Percentiles rank a stretch among this genome's conserved stretches.
These are phyloP conservation scores for Chimonanthus salicifolius DNA, from an alignment of 164 flowering plant species.

Conservation along the genomic window DNA sequence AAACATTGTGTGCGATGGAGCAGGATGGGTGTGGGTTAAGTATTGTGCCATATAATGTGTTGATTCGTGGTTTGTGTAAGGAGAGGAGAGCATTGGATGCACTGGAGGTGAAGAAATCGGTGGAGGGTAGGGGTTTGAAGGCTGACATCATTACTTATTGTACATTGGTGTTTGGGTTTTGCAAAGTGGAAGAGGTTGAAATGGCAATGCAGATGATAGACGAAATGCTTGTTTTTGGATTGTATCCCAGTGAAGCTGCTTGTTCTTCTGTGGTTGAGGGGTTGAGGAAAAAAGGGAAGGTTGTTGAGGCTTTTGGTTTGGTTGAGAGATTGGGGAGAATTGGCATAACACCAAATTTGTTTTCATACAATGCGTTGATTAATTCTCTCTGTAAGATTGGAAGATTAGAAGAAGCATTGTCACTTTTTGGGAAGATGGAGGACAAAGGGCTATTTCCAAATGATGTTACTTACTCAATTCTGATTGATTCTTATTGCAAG, in stretches of 20 bases:
- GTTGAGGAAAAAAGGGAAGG: conserved; percentile 55
- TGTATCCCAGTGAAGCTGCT: conserved; percentile 72
- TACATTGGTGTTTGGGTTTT: conserved; percentile 62
- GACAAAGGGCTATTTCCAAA: conserved; percentile 49
- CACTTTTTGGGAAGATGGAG: conserved; percentile 49
- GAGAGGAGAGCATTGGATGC: conserved; percentile 51
- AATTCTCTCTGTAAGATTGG: conserved; percentile 66
- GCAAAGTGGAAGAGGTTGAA: conserved; percentile 43
- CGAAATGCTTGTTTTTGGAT: conserved; percentile 67
- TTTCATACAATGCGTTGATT: conserved; percentile 71
- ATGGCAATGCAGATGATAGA: conserved; percentile 35
- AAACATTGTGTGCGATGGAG: conserved; percentile 43
- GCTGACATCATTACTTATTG: conserved; percentile 73
- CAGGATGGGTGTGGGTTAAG: conserved; percentile 34
- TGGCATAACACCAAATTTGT: conserved; percentile 52
- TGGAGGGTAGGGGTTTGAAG: conserved; percentile 43
- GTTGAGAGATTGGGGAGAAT: conserved; percentile 35
- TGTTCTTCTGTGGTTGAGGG: conserved; percentile 60
- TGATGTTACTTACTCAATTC: conserved; percentile 64
- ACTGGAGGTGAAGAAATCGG: conserved; percentile 49
- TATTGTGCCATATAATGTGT: conserved; percentile 60
- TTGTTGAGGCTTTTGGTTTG: conserved; percentile 49
- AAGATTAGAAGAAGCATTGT: conserved; percentile 51
- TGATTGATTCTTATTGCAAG: conserved; percentile 71
- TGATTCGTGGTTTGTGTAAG: conserved; percentile 77